Percentiles rank a stretch among this genome's conserved stretches.
phyloP scores from a whole-genome alignment of 768 basidiomycete species.

The Podaxis sp. region DNA sequence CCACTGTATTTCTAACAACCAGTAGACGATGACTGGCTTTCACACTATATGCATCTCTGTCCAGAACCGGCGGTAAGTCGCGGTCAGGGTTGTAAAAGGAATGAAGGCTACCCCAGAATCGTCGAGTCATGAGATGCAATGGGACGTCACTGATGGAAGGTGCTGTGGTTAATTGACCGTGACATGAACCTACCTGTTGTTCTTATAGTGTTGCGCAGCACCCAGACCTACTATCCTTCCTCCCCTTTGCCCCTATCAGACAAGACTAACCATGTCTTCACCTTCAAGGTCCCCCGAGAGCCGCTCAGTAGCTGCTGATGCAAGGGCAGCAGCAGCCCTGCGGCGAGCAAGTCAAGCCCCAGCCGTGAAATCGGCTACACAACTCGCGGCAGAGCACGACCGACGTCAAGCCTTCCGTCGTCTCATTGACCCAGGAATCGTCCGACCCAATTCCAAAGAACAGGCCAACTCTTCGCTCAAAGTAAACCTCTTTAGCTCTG shows the following conservation, averaged over 20 bases:
- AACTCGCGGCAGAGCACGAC: conserved; percentile 54
- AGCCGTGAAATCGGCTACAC: conserved; percentile 33
- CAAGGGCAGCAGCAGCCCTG: conserved; percentile 44
- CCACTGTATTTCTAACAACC: no score
- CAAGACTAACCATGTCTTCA: conserved; percentile 6
- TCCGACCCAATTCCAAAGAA: conserved; percentile 64
- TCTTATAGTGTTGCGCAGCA: neutral
- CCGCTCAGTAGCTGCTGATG: conserved; percentile 28
- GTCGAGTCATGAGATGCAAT: no score
- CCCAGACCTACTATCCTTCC: neutral
- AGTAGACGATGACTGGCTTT: no score
- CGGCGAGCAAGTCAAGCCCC: conserved; percentile 35
- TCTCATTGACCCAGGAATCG: conserved; percentile 76
- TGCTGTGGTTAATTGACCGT: neutral
- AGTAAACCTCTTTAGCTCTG: conserved; percentile 38
- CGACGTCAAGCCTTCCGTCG: conserved; percentile 71
- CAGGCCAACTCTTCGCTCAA: conserved; percentile 61
- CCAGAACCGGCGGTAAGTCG: no score
- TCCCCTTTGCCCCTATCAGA: neutral
- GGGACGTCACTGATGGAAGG: no score
- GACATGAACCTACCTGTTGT: neutral
- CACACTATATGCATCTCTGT: no score
- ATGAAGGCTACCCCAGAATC: no score
- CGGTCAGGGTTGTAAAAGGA: no score
- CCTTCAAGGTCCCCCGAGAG: conserved; percentile 4